Conservation (phyloP, 768 basidiomycete species). For the Hericium rajendrae region DNA sequence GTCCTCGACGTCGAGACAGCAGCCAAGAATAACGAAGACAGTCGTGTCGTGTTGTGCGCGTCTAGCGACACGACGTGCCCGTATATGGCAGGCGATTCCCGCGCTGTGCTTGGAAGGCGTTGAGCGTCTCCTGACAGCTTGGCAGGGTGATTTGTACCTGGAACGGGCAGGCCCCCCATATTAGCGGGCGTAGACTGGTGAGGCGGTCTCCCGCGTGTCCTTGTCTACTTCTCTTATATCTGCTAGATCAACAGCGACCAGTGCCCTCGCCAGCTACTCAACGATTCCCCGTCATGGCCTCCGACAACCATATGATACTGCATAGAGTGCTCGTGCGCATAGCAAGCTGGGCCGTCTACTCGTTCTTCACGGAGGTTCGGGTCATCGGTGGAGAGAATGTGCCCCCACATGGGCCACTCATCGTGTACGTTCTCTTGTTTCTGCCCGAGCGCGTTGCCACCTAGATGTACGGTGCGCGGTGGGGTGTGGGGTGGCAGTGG, state of each 20-base stretch:
- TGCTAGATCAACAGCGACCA: neutral
- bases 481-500: too few species aligned
- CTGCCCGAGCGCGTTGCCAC: neutral
- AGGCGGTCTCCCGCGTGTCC: neutral
- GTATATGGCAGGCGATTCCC: too few species aligned
- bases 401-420: conserved; percentile 79
- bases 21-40: too few species aligned
- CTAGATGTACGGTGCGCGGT: neutral
- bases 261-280: conserved; percentile 11
- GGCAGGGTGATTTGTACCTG: neutral
- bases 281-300: too few species aligned
- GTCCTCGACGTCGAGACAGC: too few species aligned
- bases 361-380: conserved; percentile 84
- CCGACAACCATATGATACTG: conserved; percentile 30
- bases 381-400: conserved; percentile 86
- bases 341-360: conserved; percentile 64
- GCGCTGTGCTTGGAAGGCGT: too few species aligned
- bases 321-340: conserved; percentile 67
- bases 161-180: neutral
- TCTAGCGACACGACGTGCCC: too few species aligned
- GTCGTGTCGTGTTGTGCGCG: too few species aligned
- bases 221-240: neutral
- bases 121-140: neutral
- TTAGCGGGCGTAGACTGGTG: neutral
- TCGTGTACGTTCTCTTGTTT: conserved; percentile 55